A percentile compares a stretch with the other conserved stretches of the same genome.
phyloP scores from a whole-genome alignment of 2,329 filamentous ascomycete species.

The Nannizziopsis arthrosporioides region DNA sequence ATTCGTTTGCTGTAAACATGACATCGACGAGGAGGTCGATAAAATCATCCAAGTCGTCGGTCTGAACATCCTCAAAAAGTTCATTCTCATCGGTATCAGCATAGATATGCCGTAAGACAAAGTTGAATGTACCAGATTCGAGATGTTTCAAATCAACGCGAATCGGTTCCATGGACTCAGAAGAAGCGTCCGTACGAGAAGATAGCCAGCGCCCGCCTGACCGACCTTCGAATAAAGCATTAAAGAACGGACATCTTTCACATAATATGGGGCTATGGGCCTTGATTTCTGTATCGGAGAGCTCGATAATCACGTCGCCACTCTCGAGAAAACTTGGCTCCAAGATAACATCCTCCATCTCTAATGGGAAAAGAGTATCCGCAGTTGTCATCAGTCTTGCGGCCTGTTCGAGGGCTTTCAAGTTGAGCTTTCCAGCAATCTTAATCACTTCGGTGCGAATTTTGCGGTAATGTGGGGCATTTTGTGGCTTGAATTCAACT shows the following conservation, averaged over 20 bases:
- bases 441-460: conserved; percentile 81
- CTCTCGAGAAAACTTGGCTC: conserved; percentile 64
- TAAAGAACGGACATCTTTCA: conserved; percentile 81
- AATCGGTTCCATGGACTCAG: conserved; percentile 41
- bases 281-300: conserved; percentile 56
- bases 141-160: conserved; percentile 76
- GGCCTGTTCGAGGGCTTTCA: conserved; percentile 62
- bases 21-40: conserved; percentile 85
- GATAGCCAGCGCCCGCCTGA: conserved; percentile 76
- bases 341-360: conserved; percentile 58
- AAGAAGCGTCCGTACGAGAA: conserved; percentile 39
- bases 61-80: conserved; percentile 66
- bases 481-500: conserved; percentile 50
- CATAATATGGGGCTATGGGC: conserved; percentile 72
- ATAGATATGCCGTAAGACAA: conserved; percentile 73
- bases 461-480: conserved; percentile 64
- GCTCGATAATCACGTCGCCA: conserved; percentile 65
- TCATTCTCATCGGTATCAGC: conserved; percentile 61
- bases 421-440: conserved; percentile 57
- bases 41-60: conserved; percentile 65
- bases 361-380: conserved; percentile 51
- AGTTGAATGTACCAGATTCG: conserved; percentile 57
- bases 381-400: conserved; percentile 62
- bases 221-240: conserved; percentile 78
- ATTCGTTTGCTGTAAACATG: conserved; percentile 77